Evolutionary conservation across 2,329 filamentous ascomycete genomes (phyloP).

Genomic region (Colletotrichum australisinense): DNA sequence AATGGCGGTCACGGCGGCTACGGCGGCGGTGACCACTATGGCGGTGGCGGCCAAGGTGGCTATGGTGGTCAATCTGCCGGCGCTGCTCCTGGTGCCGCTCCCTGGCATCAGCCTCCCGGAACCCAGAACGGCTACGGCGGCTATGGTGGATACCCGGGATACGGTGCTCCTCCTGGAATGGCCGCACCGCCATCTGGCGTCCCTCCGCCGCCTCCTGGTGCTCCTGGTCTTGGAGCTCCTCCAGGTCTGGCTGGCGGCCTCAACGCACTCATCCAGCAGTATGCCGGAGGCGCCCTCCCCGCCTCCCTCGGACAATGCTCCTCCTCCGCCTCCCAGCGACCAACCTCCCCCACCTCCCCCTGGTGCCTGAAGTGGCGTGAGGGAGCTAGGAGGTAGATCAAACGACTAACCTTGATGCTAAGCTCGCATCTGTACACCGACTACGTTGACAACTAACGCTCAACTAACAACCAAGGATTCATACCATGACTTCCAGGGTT

Average conservation of each 20-base stretch:
- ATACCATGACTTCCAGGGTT: slow-evolving; percentile 15
- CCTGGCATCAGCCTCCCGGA: slow-evolving; percentile 71
- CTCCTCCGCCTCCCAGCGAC: slow-evolving; percentile 70
- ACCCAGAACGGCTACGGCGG: slow-evolving; percentile 63
- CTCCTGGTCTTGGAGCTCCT: slow-evolving; percentile 62
- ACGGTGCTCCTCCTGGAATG: slow-evolving; percentile 66
- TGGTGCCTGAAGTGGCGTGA: slow-evolving; percentile 52
- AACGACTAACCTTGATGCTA: slow-evolving; percentile 19
- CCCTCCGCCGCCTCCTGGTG: slow-evolving; percentile 41
- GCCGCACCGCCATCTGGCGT: slow-evolving; percentile 52
- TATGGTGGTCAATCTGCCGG: slow-evolving; percentile 39
- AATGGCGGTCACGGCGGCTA: slow-evolving; percentile 35
- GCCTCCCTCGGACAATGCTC: slow-evolving; percentile 68
- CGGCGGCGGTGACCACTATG: slow-evolving; percentile 57
- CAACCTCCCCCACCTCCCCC: slow-evolving; percentile 72
- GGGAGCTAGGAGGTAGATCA: background rate
- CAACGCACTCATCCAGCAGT: slow-evolving; percentile 76
- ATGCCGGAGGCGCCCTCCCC: slow-evolving; percentile 62
- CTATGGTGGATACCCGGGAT: slow-evolving; percentile 64
- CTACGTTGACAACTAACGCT: slow-evolving; percentile 19
- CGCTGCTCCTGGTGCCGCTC: slow-evolving; percentile 47
- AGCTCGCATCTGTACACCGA: background rate
- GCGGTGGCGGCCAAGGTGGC: slow-evolving; percentile 49
- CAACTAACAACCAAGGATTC: slow-evolving; percentile 31
- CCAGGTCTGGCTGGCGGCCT: slow-evolving; percentile 67